Evolutionary conservation across 2,329 filamentous ascomycete species (phyloP).

Genomic region (Pseudogymnoascus sp.): DNA sequence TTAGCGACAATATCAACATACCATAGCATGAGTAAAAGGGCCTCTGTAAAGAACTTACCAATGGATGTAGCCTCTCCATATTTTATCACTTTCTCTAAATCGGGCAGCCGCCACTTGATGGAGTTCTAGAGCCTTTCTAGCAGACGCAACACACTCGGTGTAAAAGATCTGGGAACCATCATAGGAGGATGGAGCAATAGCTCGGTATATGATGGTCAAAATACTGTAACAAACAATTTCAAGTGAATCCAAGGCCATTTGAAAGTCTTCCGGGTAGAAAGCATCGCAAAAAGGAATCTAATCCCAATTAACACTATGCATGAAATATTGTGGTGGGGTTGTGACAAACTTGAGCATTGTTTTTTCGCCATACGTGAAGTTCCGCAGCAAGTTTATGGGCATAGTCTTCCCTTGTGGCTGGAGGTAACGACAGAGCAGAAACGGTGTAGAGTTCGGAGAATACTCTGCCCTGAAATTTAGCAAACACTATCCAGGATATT

Average conservation of each 20-base stretch:
- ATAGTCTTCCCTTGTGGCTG: background rate
- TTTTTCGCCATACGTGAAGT: background rate
- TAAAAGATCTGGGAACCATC: conserved; percentile 12
- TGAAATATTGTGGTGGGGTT: background rate
- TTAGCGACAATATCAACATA: background rate
- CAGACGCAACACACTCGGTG: conserved; percentile 14
- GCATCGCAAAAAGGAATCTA: background rate
- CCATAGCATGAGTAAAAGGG: background rate
- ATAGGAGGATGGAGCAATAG: conserved; percentile 13
- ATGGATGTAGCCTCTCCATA: conserved; percentile 15
- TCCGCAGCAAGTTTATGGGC: background rate
- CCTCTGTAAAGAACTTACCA: conserved; percentile 8
- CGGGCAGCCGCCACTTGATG: conserved; percentile 11
- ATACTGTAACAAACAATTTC: conserved; percentile 13
- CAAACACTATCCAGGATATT: conserved; percentile 14
- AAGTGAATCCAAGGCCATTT: conserved; percentile 14
- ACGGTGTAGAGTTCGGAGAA: conserved; percentile 13
- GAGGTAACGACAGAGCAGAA: background rate
- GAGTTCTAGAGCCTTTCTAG: conserved; percentile 13
- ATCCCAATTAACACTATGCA: background rate
- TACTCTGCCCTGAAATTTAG: conserved; percentile 12
- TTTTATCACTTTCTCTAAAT: background rate
- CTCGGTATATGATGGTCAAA: conserved; percentile 16
- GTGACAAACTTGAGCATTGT: background rate
- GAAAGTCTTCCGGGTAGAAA: conserved; percentile 10